Evolutionary conservation across 441 rosid species (phyloP), one percentile per base, ranked within the genome.

Genomic region (Omphalea diandra): DNA sequence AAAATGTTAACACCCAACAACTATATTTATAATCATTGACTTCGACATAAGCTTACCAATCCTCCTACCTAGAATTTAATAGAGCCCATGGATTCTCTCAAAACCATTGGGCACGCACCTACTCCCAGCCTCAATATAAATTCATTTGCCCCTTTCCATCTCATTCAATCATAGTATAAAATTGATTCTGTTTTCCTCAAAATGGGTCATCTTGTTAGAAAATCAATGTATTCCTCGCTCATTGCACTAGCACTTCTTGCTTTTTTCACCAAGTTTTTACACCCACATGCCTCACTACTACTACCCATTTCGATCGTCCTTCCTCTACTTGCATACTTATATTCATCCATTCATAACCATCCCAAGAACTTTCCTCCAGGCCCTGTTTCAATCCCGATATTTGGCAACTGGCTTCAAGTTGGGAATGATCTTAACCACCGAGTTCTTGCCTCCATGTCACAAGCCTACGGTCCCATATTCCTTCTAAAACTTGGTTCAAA

Each of bases 341-440:
- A 71, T 22, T 29, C 57, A 7, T 2, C 66, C 1, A 3, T 68
- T 66, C 38, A 38, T 26, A 70, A 15, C 32, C 52, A 62, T 50
- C 56, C 70, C 49, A 22, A 56, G 24, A 40, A 40, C 20, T 63
- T 83, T 18, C 90, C 90, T 63, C 88, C 88, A 0, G 75, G 83
- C 35, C 90, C 88, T 4, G 5, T 78, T 43, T 61, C 90, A 9
- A 22, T 83, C 26, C 90, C 88, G 3, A 64, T 86, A 11, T 81
- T 84, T 27, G 90, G 90, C 7, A 86, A 86, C 41, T 86, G 90
- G 90, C 80, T 84, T 70, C 86, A 86, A 73, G 87, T 86, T 11
- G 90, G 90, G 27, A 84, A 84, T 49, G 88, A 83, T 78, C 82
- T 86, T 5, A 86, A 84, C 80, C 88, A 86, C 67, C 77, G 83